Conservation (phyloP, 306 rosid species). For the Casuarina cunninghamiana region DNA sequence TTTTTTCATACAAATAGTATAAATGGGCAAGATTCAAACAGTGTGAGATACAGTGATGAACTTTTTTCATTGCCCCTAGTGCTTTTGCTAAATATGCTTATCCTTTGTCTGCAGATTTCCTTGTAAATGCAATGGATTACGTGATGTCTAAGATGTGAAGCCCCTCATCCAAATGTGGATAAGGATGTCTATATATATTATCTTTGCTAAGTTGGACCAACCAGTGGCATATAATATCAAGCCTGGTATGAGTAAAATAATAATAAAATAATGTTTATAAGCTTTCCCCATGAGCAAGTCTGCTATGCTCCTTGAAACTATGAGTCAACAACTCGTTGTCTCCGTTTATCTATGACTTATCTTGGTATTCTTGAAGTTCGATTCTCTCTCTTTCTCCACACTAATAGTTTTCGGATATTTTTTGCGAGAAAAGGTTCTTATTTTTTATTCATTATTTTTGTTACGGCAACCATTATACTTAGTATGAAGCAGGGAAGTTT, state of each 20-base stretch:
- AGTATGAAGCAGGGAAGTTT: too few relatives aligned
- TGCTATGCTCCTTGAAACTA: constrained; percentile 27
- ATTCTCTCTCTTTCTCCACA: neutral
- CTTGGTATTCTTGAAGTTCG: neutral
- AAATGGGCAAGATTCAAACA: too few relatives aligned
- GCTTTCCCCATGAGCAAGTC: constrained; percentile 21
- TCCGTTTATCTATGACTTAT: constrained; percentile 26
- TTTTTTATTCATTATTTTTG: too few relatives aligned
- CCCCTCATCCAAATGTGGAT: constrained; percentile 29
- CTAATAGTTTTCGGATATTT: too few relatives aligned
- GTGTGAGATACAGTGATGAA: neutral
- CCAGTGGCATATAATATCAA: constrained; percentile 17
- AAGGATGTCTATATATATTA: constrained; percentile 6
- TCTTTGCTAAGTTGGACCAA: constrained; percentile 6
- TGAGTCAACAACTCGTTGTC: constrained; percentile 72
- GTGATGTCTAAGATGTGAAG: constrained; percentile 59
- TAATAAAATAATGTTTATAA: constrained; percentile 17
- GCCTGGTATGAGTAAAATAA: constrained; percentile 17
- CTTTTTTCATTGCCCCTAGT: neutral
- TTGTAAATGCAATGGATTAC: constrained; percentile 79
- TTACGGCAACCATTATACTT: too few relatives aligned
- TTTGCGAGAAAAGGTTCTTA: too few relatives aligned
- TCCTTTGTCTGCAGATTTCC: constrained; percentile 62
- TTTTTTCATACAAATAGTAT: too few relatives aligned
- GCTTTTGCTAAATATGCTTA: constrained; percentile 5